phyloP scores from a whole-genome alignment of 202 grass and related monocot genomes.

The Schoenoplectus triqueter region DNA sequence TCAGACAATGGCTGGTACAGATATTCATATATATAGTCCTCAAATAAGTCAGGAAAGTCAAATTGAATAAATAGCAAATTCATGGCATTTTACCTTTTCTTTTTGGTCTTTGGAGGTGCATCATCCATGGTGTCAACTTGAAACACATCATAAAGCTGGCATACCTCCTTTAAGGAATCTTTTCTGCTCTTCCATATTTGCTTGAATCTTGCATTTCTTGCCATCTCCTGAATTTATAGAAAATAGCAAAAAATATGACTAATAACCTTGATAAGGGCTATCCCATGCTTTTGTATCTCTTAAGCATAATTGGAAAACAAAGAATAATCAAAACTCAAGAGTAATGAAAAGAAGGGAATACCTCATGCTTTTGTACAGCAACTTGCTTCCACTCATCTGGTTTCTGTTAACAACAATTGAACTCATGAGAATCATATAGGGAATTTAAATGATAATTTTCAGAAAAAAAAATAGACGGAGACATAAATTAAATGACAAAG shows the following conservation, averaged over 20 bases:
- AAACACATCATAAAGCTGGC: constrained; percentile 71
- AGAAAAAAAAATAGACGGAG: neutral
- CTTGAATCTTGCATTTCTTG: constrained; percentile 82
- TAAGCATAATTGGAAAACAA: neutral
- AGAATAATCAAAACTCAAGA: neutral
- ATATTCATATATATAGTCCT: neutral
- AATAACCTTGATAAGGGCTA: neutral
- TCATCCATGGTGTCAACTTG: constrained; percentile 43
- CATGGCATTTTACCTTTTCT: constrained; percentile 47
- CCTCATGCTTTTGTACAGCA: constrained; percentile 38
- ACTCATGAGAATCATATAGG: neutral
- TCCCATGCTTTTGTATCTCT: neutral
- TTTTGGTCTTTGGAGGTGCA: constrained; percentile 55
- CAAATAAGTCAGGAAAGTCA: constrained; percentile 9
- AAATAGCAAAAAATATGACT: neutral
- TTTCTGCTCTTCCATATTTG: constrained; percentile 93
- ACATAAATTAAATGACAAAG: neutral
- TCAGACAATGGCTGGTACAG: neutral
- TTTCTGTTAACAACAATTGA: constrained; percentile 17
- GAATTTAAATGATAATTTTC: constrained; percentile 3
- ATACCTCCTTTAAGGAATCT: constrained; percentile 71
- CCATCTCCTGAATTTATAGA: constrained; percentile 53
- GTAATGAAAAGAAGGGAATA: neutral
- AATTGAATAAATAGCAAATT: constrained; percentile 32
- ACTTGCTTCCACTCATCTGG: constrained; percentile 31